These are phyloP conservation scores for Prinsepia uniflora DNA, from an alignment of 306 rosid genomes.

Conservation along the genomic window DNA sequence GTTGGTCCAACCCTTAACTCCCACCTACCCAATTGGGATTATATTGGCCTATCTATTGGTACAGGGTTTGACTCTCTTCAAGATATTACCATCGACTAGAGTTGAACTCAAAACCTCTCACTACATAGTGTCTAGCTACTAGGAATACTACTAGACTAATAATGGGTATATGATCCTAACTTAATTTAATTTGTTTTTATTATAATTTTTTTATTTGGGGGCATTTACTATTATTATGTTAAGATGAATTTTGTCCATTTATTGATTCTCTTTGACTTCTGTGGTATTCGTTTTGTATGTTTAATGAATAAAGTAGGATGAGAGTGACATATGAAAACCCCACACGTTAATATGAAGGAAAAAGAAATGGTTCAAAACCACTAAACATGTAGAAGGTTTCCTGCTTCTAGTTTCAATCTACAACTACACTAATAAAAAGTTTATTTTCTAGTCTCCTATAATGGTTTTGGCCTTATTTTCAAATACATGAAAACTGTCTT, in stretches of 20 bases:
- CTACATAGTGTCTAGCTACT: too few relatives aligned
- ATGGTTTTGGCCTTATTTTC: neutral
- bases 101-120: too few relatives aligned
- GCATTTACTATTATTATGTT: neutral
- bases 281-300: neutral
- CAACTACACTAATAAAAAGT: too few relatives aligned
- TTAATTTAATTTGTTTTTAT: neutral
- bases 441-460: neutral
- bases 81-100: neutral
- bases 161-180: neutral
- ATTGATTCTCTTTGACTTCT: neutral
- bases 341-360: neutral
- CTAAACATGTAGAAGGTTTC: neutral
- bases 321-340: neutral
- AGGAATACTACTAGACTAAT: too few relatives aligned
- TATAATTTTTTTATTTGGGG: neutral
- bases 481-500: neutral
- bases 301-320: neutral
- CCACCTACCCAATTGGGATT: conserved; percentile 7
- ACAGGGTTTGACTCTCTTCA: neutral
- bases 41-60: neutral
- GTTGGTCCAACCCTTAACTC: conserved; percentile 8
- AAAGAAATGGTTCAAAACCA: neutral
- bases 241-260: neutral
- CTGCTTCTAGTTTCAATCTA: neutral